These are phyloP conservation scores for Suillus americanus DNA, from an alignment of 768 basidiomycete species.

Conservation along the genomic window DNA sequence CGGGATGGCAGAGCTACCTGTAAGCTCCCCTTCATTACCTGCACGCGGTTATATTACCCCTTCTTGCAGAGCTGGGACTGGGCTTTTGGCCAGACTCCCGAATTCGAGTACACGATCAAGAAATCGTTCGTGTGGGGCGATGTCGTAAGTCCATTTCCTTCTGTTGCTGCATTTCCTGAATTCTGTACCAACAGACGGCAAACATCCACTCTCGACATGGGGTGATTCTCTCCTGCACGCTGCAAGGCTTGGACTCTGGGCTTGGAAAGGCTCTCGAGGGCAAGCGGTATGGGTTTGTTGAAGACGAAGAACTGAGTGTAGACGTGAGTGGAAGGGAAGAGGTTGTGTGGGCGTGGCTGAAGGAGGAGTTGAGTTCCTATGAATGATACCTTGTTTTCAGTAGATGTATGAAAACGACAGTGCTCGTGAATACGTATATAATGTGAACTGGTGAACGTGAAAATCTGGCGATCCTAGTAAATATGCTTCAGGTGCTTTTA, in stretches of 20 bases:
- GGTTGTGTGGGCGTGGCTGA: conserved; percentile 29
- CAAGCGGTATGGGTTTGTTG: conserved; percentile 40
- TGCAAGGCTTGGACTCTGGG: background rate
- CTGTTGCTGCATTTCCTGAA: conserved; percentile 3
- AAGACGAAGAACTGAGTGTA: conserved; percentile 19
- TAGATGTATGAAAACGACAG: background rate
- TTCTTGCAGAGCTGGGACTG: conserved; percentile 84
- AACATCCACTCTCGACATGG: conserved; percentile 67
- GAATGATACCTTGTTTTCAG: conserved; percentile 3
- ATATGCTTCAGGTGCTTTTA: background rate
- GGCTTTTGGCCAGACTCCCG: conserved; percentile 90
- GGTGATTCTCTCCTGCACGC: conserved; percentile 49
- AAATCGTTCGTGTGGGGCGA: conserved; percentile 52
- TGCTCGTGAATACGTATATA: background rate
- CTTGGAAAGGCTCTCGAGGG: conserved; percentile 31
- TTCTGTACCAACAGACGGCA: conserved; percentile 30
- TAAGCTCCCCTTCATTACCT: conserved; percentile 30
- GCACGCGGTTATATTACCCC: background rate
- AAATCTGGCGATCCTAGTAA: background rate
- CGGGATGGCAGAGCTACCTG: conserved; percentile 75
- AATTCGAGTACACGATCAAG: conserved; percentile 69
- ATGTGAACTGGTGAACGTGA: background rate
- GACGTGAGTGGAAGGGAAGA: background rate
- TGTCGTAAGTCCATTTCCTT: conserved; percentile 35
- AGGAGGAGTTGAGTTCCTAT: conserved; percentile 19